phyloP scores from a whole-genome alignment of 108 stramenopile genomes.

The Stephanodiscus triporus region DNA sequence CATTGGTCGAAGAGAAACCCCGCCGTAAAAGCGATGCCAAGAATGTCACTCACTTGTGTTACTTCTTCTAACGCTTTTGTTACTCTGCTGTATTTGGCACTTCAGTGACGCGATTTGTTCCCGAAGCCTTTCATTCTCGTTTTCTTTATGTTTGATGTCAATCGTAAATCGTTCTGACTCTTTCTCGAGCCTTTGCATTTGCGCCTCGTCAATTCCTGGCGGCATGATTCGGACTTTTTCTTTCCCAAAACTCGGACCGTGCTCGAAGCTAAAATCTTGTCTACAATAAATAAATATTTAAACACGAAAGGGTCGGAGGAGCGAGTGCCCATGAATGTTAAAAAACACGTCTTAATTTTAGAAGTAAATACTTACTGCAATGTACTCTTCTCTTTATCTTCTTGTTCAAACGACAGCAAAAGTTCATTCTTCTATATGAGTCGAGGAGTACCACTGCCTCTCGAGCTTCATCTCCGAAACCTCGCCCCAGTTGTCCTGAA shows the following conservation, averaged over 20 bases:
- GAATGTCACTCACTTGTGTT: background rate
- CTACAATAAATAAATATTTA: no score
- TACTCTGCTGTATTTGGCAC: slow-evolving; percentile 2
- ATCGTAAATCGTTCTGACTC: slow-evolving; percentile 5
- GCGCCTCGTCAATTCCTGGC: slow-evolving; percentile 1
- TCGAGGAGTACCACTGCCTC: background rate
- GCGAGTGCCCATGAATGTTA: no score
- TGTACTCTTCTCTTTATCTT: no score
- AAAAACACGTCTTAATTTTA: no score
- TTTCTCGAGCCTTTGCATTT: slow-evolving; percentile 11
- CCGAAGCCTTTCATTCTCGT: background rate
- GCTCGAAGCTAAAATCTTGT: no score
- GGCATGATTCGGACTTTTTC: no score
- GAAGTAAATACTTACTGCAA: no score
- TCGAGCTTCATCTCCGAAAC: background rate
- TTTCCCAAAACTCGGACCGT: no score
- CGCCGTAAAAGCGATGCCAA: background rate
- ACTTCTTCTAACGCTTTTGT: slow-evolving; percentile 1
- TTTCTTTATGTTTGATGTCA: slow-evolving; percentile 3
- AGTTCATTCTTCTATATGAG: no score
- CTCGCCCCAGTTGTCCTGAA: background rate
- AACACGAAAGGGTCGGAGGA: no score
- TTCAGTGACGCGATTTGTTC: background rate
- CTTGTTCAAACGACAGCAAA: no score
- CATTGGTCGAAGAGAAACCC: background rate